Percentiles rank a stretch among this genome's conserved stretches.
phyloP scores from a whole-genome alignment of 176 grass and related monocot genomes.

The Poa pratensis region DNA sequence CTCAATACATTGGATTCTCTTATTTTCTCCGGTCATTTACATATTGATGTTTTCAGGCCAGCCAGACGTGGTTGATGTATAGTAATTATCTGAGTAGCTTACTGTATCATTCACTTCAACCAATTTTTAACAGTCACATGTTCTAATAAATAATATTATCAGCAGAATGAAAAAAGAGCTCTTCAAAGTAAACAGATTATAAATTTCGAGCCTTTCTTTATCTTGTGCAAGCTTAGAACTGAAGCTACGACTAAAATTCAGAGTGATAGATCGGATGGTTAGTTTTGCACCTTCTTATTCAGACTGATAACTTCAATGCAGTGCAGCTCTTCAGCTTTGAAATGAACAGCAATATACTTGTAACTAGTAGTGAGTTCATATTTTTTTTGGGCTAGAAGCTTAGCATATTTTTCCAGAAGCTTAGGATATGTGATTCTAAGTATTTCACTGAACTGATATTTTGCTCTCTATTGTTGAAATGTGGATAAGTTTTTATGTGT shows the following conservation, averaged over 20 bases:
- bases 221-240: not conserved
- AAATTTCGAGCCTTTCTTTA: conserved; percentile 9
- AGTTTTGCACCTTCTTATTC: not conserved
- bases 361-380: not conserved
- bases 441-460: conserved; percentile 6
- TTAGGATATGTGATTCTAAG: conserved; percentile 22
- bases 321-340: not conserved
- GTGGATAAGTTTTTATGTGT: not conserved
- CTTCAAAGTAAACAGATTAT: not conserved
- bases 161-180: not conserved
- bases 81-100: not conserved
- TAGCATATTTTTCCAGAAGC: conserved; percentile 9
- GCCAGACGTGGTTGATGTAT: not conserved
- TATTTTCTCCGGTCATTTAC: conserved; percentile 23
- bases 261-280: not conserved
- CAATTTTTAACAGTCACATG: not conserved
- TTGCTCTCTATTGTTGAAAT: conserved; percentile 8
- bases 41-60: conserved; percentile 25
- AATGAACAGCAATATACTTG: not conserved
- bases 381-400: not conserved
- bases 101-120: conserved; percentile 12
- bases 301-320: not conserved
- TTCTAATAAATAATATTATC: not conserved
- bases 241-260: conserved; percentile 6
- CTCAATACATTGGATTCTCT: conserved; percentile 30